A percentile compares a stretch with the other conserved stretches of the same genome.
These are phyloP conservation scores for Furcasterigmium sp. DNA, from an alignment of 2,329 filamentous ascomycete genomes.

Conservation along the genomic window DNA sequence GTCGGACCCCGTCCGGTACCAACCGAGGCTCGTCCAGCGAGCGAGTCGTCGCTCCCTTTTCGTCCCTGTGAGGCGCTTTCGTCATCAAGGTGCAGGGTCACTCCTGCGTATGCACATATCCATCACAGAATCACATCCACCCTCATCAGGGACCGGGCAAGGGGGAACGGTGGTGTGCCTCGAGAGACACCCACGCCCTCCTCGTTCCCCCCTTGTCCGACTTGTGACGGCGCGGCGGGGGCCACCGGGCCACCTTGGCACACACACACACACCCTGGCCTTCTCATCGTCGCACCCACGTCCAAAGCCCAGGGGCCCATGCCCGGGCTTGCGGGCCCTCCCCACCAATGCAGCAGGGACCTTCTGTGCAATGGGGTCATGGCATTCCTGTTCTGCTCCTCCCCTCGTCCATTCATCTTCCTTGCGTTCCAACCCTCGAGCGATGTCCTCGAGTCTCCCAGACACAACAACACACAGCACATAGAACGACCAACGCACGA, in stretches of 20 bases:
- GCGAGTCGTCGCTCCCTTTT: too few relatives aligned
- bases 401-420: constrained; percentile 1
- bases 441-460: neutral
- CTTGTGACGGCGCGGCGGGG: neutral
- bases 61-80: neutral
- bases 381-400: constrained; percentile 3
- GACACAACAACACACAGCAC: constrained; percentile 18
- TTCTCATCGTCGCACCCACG: neutral
- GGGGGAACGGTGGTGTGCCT: neutral
- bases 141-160: neutral
- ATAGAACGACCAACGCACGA: constrained; percentile 25
- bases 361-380: constrained; percentile 1
- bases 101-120: neutral
- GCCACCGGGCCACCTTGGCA: neutral
- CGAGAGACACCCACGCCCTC: neutral
- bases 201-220: neutral
- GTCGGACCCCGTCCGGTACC: too few relatives aligned
- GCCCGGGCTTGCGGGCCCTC: neutral
- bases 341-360: neutral
- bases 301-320: neutral
- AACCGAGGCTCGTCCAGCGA: too few relatives aligned
- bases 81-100: neutral
- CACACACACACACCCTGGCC: neutral
- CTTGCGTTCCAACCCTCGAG: constrained; percentile 2
- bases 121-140: neutral